Evolutionary conservation across 2,329 filamentous ascomycete genomes (phyloP).

Genomic region (Epichloe gansuensis): DNA sequence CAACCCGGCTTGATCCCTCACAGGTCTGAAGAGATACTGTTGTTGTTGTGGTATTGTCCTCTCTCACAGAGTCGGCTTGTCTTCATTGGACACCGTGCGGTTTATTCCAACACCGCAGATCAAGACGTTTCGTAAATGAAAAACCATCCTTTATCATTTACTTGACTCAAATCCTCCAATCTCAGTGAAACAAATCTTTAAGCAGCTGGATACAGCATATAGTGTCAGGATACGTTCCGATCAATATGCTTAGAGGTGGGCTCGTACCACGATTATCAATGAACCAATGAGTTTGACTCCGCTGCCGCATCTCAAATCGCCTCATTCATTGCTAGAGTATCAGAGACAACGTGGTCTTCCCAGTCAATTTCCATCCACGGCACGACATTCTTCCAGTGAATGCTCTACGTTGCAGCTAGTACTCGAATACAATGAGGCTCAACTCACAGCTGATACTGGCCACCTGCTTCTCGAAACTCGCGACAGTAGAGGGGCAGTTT

Average conservation of each 20-base stretch:
- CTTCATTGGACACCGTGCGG: neutral
- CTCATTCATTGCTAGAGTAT: neutral
- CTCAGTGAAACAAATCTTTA: neutral
- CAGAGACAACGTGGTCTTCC: neutral
- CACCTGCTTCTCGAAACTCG: conserved; percentile 9
- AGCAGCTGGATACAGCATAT: neutral
- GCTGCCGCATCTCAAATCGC: neutral
- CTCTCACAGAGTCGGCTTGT: neutral
- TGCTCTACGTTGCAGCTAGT: neutral
- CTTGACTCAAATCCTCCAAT: too few relatives aligned
- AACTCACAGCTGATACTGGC: conserved; percentile 7
- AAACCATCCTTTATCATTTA: neutral
- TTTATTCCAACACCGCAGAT: neutral
- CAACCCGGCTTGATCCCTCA: neutral
- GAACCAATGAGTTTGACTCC: neutral
- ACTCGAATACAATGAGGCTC: conserved; percentile 10
- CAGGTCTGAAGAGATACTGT: neutral
- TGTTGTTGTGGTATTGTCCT: neutral
- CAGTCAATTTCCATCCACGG: neutral
- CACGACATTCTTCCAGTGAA: neutral
- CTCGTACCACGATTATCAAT: neutral
- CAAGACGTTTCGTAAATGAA: neutral
- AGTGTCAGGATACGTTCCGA: neutral
- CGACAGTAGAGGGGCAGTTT: conserved; percentile 25
- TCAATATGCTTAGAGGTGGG: neutral